Evolutionary conservation across 148 eudicot species (phyloP).

Genomic region (Vaccinium myrtillus): DNA sequence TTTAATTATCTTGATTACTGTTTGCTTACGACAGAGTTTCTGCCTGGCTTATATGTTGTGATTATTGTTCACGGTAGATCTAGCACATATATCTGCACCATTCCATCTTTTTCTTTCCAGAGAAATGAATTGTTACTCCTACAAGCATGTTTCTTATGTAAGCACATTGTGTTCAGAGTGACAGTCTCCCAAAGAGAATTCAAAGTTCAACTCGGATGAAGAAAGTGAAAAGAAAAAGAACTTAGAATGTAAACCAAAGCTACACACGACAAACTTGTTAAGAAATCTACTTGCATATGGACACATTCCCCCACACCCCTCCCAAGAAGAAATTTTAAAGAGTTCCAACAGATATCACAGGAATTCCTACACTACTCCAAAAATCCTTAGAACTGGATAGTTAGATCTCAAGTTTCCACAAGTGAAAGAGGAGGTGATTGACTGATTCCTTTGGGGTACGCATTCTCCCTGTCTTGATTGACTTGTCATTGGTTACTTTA

Average conservation of each 20-base stretch:
- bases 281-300: neutral
- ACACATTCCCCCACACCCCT: neutral
- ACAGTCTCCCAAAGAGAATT: neutral
- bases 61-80: constrained; percentile 4
- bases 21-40: neutral
- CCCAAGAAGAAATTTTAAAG: neutral
- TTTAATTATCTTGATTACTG: neutral
- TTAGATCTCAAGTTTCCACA: neutral
- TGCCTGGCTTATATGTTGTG: constrained; percentile 2
- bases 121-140: constrained; percentile 7
- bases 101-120: neutral
- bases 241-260: neutral
- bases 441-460: neutral
- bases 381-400: neutral
- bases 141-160: neutral
- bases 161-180: neutral
- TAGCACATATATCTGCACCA: neutral
- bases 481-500: constrained; percentile 11
- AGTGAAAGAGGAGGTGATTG: neutral
- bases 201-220: neutral
- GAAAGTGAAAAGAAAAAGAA: neutral
- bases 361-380: neutral
- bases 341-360: neutral
- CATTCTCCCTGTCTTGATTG: neutral
- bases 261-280: neutral